These are phyloP conservation scores for Gentiana dahurica DNA, from an alignment of 257 asterid genomes.

Conservation along the genomic window DNA sequence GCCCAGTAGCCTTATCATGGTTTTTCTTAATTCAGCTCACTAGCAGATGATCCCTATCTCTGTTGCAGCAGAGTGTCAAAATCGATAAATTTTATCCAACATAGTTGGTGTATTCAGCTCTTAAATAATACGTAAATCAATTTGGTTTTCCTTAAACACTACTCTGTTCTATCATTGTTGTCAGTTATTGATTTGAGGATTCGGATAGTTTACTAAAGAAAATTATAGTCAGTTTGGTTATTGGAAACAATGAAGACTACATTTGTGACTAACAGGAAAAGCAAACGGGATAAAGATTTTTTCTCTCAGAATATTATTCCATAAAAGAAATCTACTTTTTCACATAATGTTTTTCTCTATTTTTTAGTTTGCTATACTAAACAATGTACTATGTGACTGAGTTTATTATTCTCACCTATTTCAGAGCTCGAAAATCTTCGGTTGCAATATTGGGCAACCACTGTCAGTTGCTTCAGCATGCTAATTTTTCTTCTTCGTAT, in stretches of 20 bases:
- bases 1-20: too few species aligned
- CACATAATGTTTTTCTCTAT: not conserved
- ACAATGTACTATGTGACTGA: not conserved
- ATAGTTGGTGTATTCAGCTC: not conserved
- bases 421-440: constrained; percentile 69
- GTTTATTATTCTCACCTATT: constrained; percentile 9
- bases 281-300: not conserved
- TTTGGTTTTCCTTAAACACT: not conserved
- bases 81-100: too few species aligned
- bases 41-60: too few species aligned
- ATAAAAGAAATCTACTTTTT: not conserved
- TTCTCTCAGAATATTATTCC: not conserved
- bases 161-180: not conserved
- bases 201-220: too few species aligned
- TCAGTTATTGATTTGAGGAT: too few species aligned
- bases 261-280: not conserved
- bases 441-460: constrained; percentile 73
- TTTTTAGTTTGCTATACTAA: not conserved
- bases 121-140: not conserved
- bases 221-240: too few species aligned
- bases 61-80: too few species aligned
- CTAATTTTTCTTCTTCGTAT: constrained; percentile 38
- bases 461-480: constrained; percentile 55
- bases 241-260: too few species aligned
- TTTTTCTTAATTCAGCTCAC: too few species aligned